Evolutionary conservation across 2,329 filamentous ascomycete genomes (phyloP), one percentile per base, ranked within the genome.

Genomic region (Beauveria caledonica): DNA sequence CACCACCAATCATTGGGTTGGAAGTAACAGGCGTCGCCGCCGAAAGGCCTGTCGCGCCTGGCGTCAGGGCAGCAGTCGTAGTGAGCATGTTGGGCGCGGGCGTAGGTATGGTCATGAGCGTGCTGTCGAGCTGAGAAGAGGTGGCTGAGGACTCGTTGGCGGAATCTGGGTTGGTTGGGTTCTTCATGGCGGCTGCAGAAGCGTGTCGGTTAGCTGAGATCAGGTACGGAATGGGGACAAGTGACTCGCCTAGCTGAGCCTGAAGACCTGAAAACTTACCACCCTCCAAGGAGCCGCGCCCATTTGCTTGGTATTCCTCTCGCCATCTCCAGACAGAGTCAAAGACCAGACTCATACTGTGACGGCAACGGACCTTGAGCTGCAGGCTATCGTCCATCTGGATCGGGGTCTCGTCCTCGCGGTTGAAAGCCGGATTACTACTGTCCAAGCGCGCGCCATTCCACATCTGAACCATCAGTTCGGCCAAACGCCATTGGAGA

Each of bases 401-500:
- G 48, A 77, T 74, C 19, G 80, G 75, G 2, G 74, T 71, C 46
- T 77, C 72, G 62, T 84, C 81, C 58, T 80, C 77, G 62, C 78
- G 75, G 49, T 78, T 76, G 62, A 78, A 78, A 42, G 75, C 67
- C 25, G 78, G 77, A 66, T 75, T 73, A 65, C 75, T 74, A 64
- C 72, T 74, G 40, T 83, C 80, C 10, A 83, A 72, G 11, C 81
- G 77, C n/a, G 82, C 81, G 2, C 83, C 87, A 66, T 91, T 90
- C 88, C 89, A 94, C 72, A 94, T 87, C 74, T 93, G 90, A 6
- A 90, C 89, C 79, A 93, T 88, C n/a, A 94, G 81, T 74, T 93
- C 90, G 2, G 89, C 88, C 62, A 93, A 78, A 36, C 90, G 83
- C 79, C 88, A 90, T 58, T 90, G 86, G 11, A 94, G 79, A 68